Evolutionary conservation across 345 rosid species (phyloP).

Genomic region (Cardamine chenopodiifolia): DNA sequence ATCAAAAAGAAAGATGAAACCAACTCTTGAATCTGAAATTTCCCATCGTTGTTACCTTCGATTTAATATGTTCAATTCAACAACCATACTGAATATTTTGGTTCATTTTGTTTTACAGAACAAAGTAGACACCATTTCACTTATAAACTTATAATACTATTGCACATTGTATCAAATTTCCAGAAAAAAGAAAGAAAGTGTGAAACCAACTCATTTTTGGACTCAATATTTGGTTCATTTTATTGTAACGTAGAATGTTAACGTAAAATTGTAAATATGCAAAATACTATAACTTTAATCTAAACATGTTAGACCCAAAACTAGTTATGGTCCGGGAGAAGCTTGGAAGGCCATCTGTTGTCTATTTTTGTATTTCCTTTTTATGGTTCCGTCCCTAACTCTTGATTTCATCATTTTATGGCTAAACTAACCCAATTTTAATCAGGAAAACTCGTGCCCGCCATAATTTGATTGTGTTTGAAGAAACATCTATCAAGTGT

Average conservation of each 20-base stretch:
- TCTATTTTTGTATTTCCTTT: background rate
- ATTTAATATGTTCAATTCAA: background rate
- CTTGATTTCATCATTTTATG: background rate
- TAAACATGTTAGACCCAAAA: background rate
- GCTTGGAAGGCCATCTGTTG: no score
- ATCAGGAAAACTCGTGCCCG: background rate
- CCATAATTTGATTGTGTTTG: background rate
- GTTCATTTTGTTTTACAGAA: background rate
- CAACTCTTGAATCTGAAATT: background rate
- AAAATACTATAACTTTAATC: no score
- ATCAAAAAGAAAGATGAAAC: background rate
- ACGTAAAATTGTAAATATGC: no score
- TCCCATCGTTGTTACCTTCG: background rate
- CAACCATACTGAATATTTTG: background rate
- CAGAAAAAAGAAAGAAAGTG: no score
- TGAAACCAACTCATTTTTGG: background rate
- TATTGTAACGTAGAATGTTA: no score
- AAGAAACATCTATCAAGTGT: background rate
- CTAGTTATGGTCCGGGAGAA: background rate
- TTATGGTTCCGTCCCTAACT: background rate
- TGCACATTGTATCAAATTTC: background rate
- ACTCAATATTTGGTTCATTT: no score
- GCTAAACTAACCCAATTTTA: no score
- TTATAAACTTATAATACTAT: background rate
- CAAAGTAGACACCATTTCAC: background rate